Percentiles rank a stretch among this genome's conserved stretches.
Evolutionary conservation across 163 green algal genomes (phyloP).

Genomic region (Chlorella variabilis): DNA sequence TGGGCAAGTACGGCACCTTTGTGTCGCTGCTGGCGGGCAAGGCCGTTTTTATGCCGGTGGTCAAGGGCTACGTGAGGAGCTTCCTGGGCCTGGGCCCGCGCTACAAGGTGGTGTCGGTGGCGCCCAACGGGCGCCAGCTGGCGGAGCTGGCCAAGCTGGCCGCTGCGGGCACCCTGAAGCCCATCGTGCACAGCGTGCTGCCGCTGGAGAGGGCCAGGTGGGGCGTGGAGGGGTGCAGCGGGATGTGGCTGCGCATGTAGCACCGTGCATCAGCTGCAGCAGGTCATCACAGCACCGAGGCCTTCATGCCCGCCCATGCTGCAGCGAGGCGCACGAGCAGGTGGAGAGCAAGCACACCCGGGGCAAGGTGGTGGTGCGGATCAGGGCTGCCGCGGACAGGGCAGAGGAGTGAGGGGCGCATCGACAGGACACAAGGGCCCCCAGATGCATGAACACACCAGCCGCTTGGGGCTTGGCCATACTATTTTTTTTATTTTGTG

Average conservation of each 20-base stretch:
- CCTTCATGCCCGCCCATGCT: too few species aligned
- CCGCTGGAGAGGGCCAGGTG: constrained; percentile 40
- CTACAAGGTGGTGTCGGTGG: constrained; percentile 26
- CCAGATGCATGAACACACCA: too few species aligned
- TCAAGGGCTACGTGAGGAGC: not conserved
- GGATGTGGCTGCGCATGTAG: too few species aligned
- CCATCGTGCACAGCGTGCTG: constrained; percentile 21
- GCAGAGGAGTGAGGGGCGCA: not conserved
- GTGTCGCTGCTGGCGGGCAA: not conserved
- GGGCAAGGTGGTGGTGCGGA: not conserved
- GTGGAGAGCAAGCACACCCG: not conserved
- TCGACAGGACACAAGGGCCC: too few species aligned
- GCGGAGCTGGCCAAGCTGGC: constrained; percentile 10
- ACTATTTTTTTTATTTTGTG: too few species aligned
- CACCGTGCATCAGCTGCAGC: too few species aligned
- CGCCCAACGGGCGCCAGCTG: constrained; percentile 34
- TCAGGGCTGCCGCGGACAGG: not conserved
- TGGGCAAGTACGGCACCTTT: not conserved
- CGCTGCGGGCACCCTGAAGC: constrained; percentile 32
- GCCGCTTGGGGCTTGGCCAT: too few species aligned
- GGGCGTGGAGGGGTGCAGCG: too few species aligned
- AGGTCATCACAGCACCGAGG: too few species aligned
- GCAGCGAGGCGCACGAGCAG: not conserved
- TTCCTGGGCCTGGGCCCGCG: constrained; percentile 34
- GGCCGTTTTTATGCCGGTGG: not conserved